Conservation (phyloP, 805 yeast species). For the Ogataea philodendri region DNA sequence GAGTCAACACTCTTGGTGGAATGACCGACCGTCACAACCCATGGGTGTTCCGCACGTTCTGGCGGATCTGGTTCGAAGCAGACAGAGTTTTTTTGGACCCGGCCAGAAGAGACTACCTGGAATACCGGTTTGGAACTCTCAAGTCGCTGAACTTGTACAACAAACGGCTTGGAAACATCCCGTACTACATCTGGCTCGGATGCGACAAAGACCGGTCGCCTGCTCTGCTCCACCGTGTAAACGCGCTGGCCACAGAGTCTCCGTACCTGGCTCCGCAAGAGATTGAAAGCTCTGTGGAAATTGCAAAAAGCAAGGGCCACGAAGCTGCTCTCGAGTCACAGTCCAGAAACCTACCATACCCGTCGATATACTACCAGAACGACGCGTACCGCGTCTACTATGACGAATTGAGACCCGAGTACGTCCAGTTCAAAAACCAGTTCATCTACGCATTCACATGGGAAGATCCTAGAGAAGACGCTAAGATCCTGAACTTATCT, state of each 20-base stretch:
- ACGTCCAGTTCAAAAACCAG: constrained; percentile 71
- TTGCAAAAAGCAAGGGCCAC: constrained; percentile 62
- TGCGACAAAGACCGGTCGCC: constrained; percentile 57
- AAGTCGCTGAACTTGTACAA: constrained; percentile 71
- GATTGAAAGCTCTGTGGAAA: constrained; percentile 23
- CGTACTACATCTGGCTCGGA: constrained; percentile 83
- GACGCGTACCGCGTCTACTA: constrained; percentile 79
- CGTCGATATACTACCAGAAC: constrained; percentile 74
- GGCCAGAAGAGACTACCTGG: constrained; percentile 78
- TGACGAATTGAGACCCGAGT: constrained; percentile 65
- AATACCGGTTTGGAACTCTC: constrained; percentile 77
- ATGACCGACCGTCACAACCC: constrained; percentile 66
- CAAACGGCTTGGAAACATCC: constrained; percentile 65
- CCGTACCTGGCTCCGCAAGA: constrained; percentile 71
- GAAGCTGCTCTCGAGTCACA: constrained; percentile 69
- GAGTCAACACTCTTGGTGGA: constrained; percentile 76
- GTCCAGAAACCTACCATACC: constrained; percentile 68
- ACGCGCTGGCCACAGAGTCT: constrained; percentile 76
- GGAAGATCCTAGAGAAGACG: constrained; percentile 88
- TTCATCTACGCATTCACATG: constrained; percentile 86
- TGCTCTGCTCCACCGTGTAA: constrained; percentile 51
- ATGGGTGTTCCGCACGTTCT: constrained; percentile 75
- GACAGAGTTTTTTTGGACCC: constrained; percentile 79
- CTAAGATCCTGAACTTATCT: constrained; percentile 57
- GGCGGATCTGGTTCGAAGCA: constrained; percentile 87